These are phyloP conservation scores for Cardamine resedifolia DNA, from an alignment of 345 rosid genomes.

Conservation along the genomic window DNA sequence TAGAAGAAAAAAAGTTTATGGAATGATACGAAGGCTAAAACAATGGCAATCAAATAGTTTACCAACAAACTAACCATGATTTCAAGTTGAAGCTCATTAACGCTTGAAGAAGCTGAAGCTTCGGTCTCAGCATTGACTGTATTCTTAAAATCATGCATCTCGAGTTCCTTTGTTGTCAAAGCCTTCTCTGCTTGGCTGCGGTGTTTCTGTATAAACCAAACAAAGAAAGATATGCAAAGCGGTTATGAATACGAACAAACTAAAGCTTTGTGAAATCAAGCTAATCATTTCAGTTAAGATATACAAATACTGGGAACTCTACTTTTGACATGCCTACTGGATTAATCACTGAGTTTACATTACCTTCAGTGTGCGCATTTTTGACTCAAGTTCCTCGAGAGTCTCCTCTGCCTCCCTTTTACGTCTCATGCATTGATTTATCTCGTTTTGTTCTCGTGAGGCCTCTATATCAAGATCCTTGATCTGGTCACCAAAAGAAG, in stretches of 20 bases:
- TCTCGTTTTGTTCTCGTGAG: conserved; percentile 40
- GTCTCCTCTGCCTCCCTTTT: conserved; percentile 56
- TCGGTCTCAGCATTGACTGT: conserved; percentile 49
- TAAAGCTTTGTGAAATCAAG: conserved; percentile 3
- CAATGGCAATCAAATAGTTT: conserved; percentile 3
- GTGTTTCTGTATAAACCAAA: conserved; percentile 52
- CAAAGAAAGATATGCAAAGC: conserved; percentile 1
- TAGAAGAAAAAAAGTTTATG: background rate
- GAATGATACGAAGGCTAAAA: conserved; percentile 1
- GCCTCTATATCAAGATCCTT: conserved; percentile 57
- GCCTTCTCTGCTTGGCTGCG: conserved; percentile 49
- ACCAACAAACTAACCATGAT: conserved; percentile 59
- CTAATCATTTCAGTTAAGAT: conserved; percentile 10
- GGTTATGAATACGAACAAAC: background rate
- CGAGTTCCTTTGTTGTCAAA: conserved; percentile 51
- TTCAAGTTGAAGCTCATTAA: conserved; percentile 80
- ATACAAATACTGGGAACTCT: background rate
- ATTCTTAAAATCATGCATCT: conserved; percentile 59
- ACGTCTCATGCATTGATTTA: conserved; percentile 49
- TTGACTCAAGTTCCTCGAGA: conserved; percentile 47
- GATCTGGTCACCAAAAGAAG: conserved; percentile 77
- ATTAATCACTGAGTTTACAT: conserved; percentile 15
- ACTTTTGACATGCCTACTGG: conserved; percentile 9
- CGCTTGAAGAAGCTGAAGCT: conserved; percentile 49
- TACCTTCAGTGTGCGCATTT: conserved; percentile 57